Evolutionary conservation across 2,329 filamentous ascomycete genomes (phyloP).

Genomic region (Elsinoe batatas): DNA sequence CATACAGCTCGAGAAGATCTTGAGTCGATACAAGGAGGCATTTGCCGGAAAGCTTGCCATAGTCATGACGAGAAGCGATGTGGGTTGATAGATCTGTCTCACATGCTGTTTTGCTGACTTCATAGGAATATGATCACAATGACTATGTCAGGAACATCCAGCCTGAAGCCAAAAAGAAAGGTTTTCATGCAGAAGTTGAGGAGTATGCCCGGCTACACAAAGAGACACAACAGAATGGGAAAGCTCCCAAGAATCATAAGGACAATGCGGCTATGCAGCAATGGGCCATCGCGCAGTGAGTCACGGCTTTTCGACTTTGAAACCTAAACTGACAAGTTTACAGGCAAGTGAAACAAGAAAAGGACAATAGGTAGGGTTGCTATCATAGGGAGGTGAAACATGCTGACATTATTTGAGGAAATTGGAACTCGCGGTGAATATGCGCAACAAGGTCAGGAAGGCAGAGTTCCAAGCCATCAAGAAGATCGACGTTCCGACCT

Average conservation of each 20-base stretch:
- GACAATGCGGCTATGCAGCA: too few species aligned
- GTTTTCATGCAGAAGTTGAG: background rate
- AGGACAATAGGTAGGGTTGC: background rate
- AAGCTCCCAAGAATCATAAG: too few species aligned
- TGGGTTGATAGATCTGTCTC: background rate
- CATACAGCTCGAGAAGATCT: constrained; percentile 14
- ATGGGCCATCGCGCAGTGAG: too few species aligned
- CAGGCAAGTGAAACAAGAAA: too few species aligned
- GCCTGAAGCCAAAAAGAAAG: background rate
- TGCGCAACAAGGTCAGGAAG: constrained; percentile 17
- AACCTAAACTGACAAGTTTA: too few species aligned
- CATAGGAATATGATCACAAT: background rate
- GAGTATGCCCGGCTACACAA: background rate
- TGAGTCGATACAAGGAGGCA: constrained; percentile 17
- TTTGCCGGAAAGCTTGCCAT: constrained; percentile 19
- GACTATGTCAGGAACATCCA: background rate
- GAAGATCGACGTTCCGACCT: constrained; percentile 16
- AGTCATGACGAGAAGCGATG: constrained; percentile 20
- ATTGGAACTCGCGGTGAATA: constrained; percentile 14
- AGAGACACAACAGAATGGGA: too few species aligned
- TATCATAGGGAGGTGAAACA: too few species aligned
- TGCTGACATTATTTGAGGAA: background rate
- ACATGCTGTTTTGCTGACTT: background rate
- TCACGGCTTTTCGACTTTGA: too few species aligned
- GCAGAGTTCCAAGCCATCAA: constrained; percentile 10